Evolutionary conservation across 2,329 filamentous ascomycete genomes (phyloP).

Genomic region (Fusarium sp.): DNA sequence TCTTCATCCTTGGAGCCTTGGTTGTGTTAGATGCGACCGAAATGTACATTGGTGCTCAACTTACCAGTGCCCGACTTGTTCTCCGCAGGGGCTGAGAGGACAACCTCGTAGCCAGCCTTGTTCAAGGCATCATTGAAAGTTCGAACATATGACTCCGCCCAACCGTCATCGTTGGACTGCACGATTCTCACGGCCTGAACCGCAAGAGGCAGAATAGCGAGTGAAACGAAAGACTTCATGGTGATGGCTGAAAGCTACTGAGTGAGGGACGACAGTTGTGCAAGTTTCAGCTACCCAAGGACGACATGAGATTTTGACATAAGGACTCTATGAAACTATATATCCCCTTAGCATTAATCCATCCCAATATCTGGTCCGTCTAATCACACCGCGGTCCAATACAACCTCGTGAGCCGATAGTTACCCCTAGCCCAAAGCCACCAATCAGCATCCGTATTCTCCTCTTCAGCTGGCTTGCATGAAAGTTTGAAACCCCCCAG

Average conservation of each 20-base stretch:
- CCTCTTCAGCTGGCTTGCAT: constrained; percentile 32
- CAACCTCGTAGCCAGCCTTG: constrained; percentile 70
- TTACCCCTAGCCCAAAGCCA: constrained; percentile 4
- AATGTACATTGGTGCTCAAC: constrained; percentile 7
- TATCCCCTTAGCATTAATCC: constrained; percentile 32
- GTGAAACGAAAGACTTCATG: constrained; percentile 49
- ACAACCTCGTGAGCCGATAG: constrained; percentile 31
- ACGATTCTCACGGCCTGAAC: constrained; percentile 67
- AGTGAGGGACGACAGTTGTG: background rate
- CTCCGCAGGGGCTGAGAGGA: constrained; percentile 77
- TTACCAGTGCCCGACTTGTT: constrained; percentile 75
- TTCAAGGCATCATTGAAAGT: constrained; percentile 70
- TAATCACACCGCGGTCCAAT: constrained; percentile 40
- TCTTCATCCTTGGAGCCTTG: constrained; percentile 66
- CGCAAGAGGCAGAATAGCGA: constrained; percentile 48
- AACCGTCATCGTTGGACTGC: constrained; percentile 80
- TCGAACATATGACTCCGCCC: constrained; percentile 78
- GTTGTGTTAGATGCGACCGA: constrained; percentile 11
- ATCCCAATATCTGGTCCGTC: constrained; percentile 41
- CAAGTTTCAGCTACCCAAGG: background rate
- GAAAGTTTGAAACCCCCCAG: constrained; percentile 39
- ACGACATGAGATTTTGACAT: background rate
- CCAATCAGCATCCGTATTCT: constrained; percentile 37
- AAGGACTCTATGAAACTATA: constrained; percentile 29
- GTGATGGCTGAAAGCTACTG: background rate